A percentile compares a stretch with the other conserved stretches of the same genome.
phyloP scores from a whole-genome alignment of 192 early-diverging fungal species.

The Backusella australiensis region DNA sequence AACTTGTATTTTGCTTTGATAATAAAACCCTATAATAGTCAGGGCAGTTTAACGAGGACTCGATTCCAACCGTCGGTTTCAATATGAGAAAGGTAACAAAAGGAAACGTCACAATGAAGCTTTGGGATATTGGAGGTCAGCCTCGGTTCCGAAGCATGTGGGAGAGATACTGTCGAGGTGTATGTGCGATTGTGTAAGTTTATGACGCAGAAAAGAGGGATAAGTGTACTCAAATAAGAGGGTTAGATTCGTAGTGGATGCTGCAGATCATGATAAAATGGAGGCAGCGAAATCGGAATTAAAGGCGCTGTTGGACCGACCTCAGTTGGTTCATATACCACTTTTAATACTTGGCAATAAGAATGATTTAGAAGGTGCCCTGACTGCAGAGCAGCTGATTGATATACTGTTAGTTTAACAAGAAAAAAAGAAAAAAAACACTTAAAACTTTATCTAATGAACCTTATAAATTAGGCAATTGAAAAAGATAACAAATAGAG shows the following conservation, averaged over 20 bases:
- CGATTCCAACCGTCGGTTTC: slow-evolving; percentile 98
- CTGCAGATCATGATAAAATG: slow-evolving; percentile 91
- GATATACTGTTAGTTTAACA: slow-evolving; percentile 61
- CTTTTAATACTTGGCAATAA: slow-evolving; percentile 97
- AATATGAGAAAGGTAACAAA: slow-evolving; percentile 95
- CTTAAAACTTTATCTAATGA: slow-evolving; percentile 11
- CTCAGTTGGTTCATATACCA: slow-evolving; percentile 88
- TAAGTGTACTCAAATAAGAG: too few species aligned
- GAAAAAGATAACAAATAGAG: slow-evolving; percentile 84
- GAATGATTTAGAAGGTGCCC: slow-evolving; percentile 90
- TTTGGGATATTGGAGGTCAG: slow-evolving; percentile 99
- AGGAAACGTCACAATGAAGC: slow-evolving; percentile 94
- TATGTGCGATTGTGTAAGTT: slow-evolving; percentile 94
- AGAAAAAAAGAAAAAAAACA: too few species aligned
- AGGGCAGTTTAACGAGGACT: slow-evolving; percentile 79
- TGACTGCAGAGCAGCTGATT: slow-evolving; percentile 85
- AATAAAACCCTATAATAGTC: slow-evolving; percentile 33
- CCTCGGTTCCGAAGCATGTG: slow-evolving; percentile 97
- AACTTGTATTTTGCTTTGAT: too few species aligned
- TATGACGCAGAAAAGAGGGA: too few species aligned
- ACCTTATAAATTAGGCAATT: slow-evolving; percentile 56
- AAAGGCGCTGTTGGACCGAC: slow-evolving; percentile 86
- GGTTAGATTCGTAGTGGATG: slow-evolving; percentile 90
- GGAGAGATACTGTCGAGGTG: slow-evolving; percentile 83
- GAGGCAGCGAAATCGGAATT: slow-evolving; percentile 90